Evolutionary conservation across 345 rosid species (phyloP).

Genomic region (Eucalyptus guilfoylei): DNA sequence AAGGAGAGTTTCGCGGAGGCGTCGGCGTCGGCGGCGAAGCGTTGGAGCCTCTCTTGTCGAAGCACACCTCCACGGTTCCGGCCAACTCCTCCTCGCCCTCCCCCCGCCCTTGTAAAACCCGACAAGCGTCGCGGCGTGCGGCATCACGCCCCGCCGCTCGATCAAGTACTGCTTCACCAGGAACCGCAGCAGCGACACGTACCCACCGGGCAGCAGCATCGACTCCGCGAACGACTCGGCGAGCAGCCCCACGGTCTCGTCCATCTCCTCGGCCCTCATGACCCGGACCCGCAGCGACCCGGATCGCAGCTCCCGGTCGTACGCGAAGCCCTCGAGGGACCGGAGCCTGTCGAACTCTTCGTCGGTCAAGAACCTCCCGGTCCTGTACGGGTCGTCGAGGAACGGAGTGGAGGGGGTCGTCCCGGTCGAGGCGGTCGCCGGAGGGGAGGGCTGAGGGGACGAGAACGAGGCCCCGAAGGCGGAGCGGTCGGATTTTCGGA

Average conservation of each 20-base stretch:
- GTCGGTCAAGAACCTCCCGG: conserved; percentile 48
- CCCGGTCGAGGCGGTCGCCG: conserved; percentile 17
- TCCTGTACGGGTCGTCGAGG: conserved; percentile 47
- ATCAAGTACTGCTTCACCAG: conserved; percentile 79
- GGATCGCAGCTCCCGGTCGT: conserved; percentile 31
- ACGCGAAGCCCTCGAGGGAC: conserved; percentile 50
- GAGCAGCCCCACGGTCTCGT: conserved; percentile 47
- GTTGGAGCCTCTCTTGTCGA: conserved; percentile 61
- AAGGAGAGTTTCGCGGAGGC: conserved; percentile 72
- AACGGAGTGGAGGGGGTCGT: conserved; percentile 12
- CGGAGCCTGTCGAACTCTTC: conserved; percentile 65
- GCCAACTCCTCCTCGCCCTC: conserved; percentile 44
- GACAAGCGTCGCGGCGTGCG: conserved; percentile 72
- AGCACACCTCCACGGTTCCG: conserved; percentile 86
- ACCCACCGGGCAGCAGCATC: conserved; percentile 59
- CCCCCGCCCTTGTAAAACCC: conserved; percentile 44
- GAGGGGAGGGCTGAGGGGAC: conserved; percentile 5
- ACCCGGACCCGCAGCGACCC: conserved; percentile 65
- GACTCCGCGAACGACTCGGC: conserved; percentile 84
- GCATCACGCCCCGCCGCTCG: conserved; percentile 59
- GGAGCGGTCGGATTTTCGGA: conserved; percentile 3
- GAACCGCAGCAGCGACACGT: conserved; percentile 50
- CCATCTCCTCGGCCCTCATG: conserved; percentile 72
- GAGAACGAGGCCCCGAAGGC: conserved; percentile 20
- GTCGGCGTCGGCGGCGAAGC: conserved; percentile 72